Base-by-base conservation (phyloP, 23 red algal genomes). In the Gracilaria domingensis region DNA sequence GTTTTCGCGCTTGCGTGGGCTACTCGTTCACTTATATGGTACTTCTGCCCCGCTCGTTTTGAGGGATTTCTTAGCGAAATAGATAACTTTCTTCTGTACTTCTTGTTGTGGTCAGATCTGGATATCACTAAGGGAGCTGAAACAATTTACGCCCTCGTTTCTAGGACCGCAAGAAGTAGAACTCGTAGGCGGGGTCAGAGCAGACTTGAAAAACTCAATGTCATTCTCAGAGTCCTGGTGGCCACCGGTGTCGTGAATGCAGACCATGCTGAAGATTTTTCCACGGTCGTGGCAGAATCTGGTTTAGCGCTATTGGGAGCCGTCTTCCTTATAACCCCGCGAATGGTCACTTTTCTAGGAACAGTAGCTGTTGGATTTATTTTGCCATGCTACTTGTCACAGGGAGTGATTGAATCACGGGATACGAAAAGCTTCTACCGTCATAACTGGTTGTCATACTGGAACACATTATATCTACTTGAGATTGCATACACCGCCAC, bases 361-460 rank as follows among this genome's bases (percentile, higher is more conserved):
- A 94, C 91, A 2, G 64, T 94, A 28, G 33, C 75, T 17, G 57
- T 80, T 20, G 91, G 80, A 30, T 80, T 86, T 34, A 24, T 94
- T 36, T 28, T 87, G 21, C 91, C 91, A 6, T 35, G 36, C 54
- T 87, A 87, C 42, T 56, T 86, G 14, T 61, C 91, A 25, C 57
- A 71, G 36, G 60, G 64, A 40, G 67, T 70, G n/a, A 66, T 93
- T 14, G 80, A 80, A 25, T 50, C 54, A 33, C 49, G 88, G 6
- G 66, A 57, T 38, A 21, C 66, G 67, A 76, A 84, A 37, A 78
- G 53, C 35, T 47, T 72, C 7, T 66, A 66, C 16, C 65, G 91
- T 20, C 82, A 94, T 78, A 80, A 80, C 45, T 94, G 91, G 91
- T 82, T 94, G 18, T 66, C 91, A 21, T 94, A 94, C 33, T 94